Conservation (phyloP, 345 rosid species). For the Populus tremula region DNA sequence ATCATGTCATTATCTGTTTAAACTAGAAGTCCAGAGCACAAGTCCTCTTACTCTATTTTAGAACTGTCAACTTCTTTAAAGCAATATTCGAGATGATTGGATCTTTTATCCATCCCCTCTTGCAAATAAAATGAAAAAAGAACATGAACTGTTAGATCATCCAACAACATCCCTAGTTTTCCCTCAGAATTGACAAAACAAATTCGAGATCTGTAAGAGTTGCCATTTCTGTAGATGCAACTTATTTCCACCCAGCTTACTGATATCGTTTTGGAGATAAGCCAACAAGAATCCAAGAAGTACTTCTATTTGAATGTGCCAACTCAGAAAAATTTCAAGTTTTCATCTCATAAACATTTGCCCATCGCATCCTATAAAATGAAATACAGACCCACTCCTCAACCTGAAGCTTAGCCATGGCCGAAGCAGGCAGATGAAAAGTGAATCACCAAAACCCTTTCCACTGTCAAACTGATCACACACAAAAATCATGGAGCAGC, state of each 20-base stretch:
- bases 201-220: background rate
- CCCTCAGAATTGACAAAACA: no score
- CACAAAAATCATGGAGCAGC: conserved; percentile 2
- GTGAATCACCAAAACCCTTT: background rate
- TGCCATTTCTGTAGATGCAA: background rate
- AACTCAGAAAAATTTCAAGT: background rate
- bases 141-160: no score
- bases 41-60: no score
- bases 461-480: background rate
- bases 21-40: no score
- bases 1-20: no score
- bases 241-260: conserved; percentile 1
- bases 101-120: no score
- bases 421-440: background rate
- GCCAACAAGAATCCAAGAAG: background rate
- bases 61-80: no score
- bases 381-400: background rate
- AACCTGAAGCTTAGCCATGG: background rate
- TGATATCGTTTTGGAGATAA: background rate
- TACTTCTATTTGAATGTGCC: background rate
- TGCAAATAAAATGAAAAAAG: no score
- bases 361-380: background rate
- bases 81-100: no score
- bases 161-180: no score
- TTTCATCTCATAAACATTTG: background rate